Evolutionary conservation across 768 basidiomycete species (phyloP).

Genomic region (Leccinum incarnatum): DNA sequence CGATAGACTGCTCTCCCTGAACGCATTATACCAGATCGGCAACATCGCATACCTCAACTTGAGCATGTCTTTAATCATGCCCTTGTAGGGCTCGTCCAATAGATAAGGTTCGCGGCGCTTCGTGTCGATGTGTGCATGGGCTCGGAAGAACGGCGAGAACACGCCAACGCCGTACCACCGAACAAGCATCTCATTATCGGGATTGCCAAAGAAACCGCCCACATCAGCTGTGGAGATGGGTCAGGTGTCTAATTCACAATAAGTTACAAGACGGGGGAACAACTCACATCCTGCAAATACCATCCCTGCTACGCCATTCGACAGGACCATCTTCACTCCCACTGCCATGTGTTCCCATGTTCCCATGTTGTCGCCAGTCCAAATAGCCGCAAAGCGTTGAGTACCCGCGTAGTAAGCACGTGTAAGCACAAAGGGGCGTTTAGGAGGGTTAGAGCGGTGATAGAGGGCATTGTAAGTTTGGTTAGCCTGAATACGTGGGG

Average conservation of each 20-base stretch:
- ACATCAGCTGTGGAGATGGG: conserved; percentile 76
- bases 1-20: conserved; percentile 79
- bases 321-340: conserved; percentile 89
- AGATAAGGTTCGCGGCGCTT: conserved; percentile 97
- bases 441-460: conserved; percentile 68
- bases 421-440: conserved; percentile 93
- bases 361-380: conserved; percentile 98
- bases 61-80: conserved; percentile 74
- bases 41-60: conserved; percentile 83
- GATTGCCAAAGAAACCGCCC: conserved; percentile 98
- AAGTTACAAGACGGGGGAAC: not conserved
- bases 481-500: conserved; percentile 58
- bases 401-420: conserved; percentile 95
- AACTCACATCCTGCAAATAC: conserved; percentile 84
- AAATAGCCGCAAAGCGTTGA: conserved; percentile 94
- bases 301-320: conserved; percentile 88
- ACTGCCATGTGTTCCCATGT: conserved; percentile 98
- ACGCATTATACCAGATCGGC: conserved; percentile 97
- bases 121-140: conserved; percentile 96
- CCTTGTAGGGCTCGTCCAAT: conserved; percentile 84
- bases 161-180: conserved; percentile 97
- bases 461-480: conserved; percentile 77
- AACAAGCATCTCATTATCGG: conserved; percentile 89
- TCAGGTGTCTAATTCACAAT: not conserved
- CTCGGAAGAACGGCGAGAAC: conserved; percentile 97